Evolutionary conservation across 352 stramenopile genomes (phyloP), one percentile per base, ranked within the genome.

Genomic region (Globisporangium sylvaticum): DNA sequence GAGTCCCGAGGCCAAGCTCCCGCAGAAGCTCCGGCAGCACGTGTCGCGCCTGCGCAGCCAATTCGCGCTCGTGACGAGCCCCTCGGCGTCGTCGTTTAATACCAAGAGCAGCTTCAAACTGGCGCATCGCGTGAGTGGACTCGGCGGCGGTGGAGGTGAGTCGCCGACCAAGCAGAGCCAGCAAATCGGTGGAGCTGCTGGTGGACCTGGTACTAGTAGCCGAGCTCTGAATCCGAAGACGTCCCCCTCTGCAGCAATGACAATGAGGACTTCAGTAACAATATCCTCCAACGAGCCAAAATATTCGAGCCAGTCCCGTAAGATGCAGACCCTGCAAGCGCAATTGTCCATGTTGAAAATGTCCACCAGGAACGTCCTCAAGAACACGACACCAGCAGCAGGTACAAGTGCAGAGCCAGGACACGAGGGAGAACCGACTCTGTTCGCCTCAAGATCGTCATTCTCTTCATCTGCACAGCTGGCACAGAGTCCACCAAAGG

Each of bases 21-120:
- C 81, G 0, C 72, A 78, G 20, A 90, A 90, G 54, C 70, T 90
- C 24, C 78, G 79, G 0, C 70, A 81, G 9, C 79, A 83, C 54
- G 81, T 90, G 48, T 78, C 66, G 42, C 71, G 66, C 0, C 70
- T 90, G 22, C 80, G 81, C 18, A 83, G 58, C n/a, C 81, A 90
- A 32, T 78, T 80, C 27, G 58, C 70, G 2, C 46, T 80, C 20
- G 67, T 69, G 50, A 61, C 25, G 29, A 59, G 34, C 18, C 29
- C 57, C 18, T 37, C 57, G 20, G 62, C 27, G 20, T 50, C 62
- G 18, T 70, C 62, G 18, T 70, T 73, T 8, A 73, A 37, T 2
- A 68, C 22, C 15, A 75, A 65, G 3, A 70, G 70, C 24, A 58
- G 3, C 2, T 15, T 46, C 20, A 67, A 60, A 59, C 46, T 24